Evolutionary conservation across 2,329 filamentous ascomycete genomes (phyloP).

Genomic region (Mycosphaerella sp.): DNA sequence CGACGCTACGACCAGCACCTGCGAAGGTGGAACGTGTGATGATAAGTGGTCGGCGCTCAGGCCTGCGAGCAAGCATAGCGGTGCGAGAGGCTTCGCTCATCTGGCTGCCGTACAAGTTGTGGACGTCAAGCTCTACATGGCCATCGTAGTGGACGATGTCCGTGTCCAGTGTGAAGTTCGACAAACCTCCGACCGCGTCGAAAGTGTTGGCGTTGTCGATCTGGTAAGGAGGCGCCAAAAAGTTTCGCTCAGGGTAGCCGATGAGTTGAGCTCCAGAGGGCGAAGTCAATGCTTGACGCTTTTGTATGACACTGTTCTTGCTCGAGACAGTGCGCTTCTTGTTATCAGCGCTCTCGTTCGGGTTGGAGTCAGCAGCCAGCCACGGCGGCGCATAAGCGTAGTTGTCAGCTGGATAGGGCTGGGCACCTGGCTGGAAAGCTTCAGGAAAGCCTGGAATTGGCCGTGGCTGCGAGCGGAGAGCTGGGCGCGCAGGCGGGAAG

Average conservation of each 20-base stretch:
- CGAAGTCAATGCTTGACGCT: conserved; percentile 15
- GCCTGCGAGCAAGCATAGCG: conserved; percentile 63
- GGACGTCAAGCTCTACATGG: conserved; percentile 63
- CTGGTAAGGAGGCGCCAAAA: conserved; percentile 58
- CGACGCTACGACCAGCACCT: conserved; percentile 50
- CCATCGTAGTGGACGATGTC: conserved; percentile 63
- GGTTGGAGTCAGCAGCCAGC: conserved; percentile 36
- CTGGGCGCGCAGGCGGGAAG: conserved; percentile 56
- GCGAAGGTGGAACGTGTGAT: conserved; percentile 60
- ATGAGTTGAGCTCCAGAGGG: conserved; percentile 13
- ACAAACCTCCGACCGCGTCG: conserved; percentile 39
- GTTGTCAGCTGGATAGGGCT: conserved; percentile 25
- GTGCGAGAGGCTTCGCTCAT: conserved; percentile 61
- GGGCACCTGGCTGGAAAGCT: conserved; percentile 54
- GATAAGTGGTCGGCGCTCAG: conserved; percentile 58
- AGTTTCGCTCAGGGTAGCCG: conserved; percentile 38
- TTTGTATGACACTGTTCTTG: neutral
- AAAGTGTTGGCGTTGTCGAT: conserved; percentile 51
- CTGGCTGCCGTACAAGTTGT: conserved; percentile 70
- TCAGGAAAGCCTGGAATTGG: conserved; percentile 62
- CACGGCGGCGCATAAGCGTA: conserved; percentile 25
- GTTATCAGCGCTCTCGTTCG: conserved; percentile 18
- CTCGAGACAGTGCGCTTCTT: conserved; percentile 11
- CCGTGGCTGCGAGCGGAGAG: conserved; percentile 55
- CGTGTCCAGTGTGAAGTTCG: conserved; percentile 52